These are phyloP conservation scores for Trichocladium uniseriatum DNA, from an alignment of 495 filamentous ascomycete genomes.

Conservation along the genomic window DNA sequence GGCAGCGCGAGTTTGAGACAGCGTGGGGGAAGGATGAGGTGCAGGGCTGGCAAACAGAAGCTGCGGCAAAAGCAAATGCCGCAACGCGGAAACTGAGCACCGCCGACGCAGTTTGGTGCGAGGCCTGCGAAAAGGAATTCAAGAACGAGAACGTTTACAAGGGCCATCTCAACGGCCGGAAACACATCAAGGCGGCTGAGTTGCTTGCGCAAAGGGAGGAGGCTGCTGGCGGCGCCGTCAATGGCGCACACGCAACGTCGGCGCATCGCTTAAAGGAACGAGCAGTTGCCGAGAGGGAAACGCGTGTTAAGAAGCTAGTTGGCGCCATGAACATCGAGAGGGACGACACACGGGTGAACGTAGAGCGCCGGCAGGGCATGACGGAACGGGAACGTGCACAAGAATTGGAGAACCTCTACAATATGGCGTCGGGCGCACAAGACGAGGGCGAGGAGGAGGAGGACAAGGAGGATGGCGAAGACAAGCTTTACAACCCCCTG, in stretches of 20 bases:
- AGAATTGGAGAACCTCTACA: conserved; percentile 81
- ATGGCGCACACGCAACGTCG: conserved; percentile 24
- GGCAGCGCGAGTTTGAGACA: conserved; percentile 74
- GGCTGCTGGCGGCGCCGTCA: conserved; percentile 22
- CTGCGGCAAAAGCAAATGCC: conserved; percentile 29
- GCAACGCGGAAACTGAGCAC: conserved; percentile 41
- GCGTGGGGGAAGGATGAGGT: conserved; percentile 73
- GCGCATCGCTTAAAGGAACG: conserved; percentile 69
- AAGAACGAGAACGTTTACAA: conserved; percentile 93
- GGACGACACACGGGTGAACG: conserved; percentile 78
- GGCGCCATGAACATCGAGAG: conserved; percentile 68
- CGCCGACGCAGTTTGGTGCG: conserved; percentile 72
- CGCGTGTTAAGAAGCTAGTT: conserved; percentile 66
- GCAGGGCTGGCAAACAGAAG: conserved; percentile 65
- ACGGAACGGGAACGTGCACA: conserved; percentile 89
- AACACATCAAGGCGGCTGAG: conserved; percentile 77
- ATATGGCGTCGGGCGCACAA: conserved; percentile 34
- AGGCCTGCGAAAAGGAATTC: conserved; percentile 87
- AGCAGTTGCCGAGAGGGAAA: conserved; percentile 82
- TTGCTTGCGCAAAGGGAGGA: conserved; percentile 34
- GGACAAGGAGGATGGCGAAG: conserved; percentile 53
- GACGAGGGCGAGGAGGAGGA: conserved; percentile 36
- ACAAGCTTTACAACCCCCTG: conserved; percentile 90
- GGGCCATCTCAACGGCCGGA: conserved; percentile 78
- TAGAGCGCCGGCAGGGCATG: conserved; percentile 91